Evolutionary conservation across 2,329 filamentous ascomycete genomes (phyloP).

Genomic region (Clonostachys chloroleuca): DNA sequence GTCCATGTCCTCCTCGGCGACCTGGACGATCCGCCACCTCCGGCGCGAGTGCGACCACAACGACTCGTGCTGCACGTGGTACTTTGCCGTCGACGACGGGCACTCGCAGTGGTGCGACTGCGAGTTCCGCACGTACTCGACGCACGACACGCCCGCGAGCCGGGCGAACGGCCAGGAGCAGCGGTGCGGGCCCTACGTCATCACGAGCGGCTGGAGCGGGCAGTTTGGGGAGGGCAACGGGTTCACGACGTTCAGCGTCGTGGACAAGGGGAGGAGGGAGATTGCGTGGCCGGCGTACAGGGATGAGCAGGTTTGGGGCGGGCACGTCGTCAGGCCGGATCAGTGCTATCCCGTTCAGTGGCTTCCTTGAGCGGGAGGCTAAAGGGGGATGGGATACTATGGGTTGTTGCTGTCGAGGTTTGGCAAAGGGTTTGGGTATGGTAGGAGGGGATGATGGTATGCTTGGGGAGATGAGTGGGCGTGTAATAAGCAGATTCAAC

Average conservation of each 20-base stretch:
- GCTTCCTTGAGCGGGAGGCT: no score
- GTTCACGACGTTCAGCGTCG: conserved; percentile 51
- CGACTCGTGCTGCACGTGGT: conserved; percentile 35
- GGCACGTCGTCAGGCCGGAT: conserved; percentile 39
- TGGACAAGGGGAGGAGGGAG: conserved; percentile 27
- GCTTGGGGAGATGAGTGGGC: no score
- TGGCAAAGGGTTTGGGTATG: no score
- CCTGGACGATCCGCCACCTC: conserved; percentile 36
- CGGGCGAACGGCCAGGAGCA: conserved; percentile 28
- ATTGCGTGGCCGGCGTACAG: not conserved
- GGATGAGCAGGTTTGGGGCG: conserved; percentile 40
- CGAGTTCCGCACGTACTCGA: conserved; percentile 29
- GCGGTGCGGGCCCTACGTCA: conserved; percentile 41
- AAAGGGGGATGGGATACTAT: no score
- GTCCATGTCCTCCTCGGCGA: conserved; percentile 31
- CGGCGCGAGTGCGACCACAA: conserved; percentile 30
- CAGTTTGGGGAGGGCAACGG: conserved; percentile 45
- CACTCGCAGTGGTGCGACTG: conserved; percentile 12
- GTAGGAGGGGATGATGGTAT: no score
- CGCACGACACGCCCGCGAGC: conserved; percentile 24
- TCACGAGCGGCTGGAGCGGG: conserved; percentile 50
- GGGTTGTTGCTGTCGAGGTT: no score
- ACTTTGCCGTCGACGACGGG: conserved; percentile 32
- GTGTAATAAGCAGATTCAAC: not conserved
- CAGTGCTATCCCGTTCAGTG: conserved; percentile 28